Evolutionary conservation across 495 filamentous ascomycete genomes (phyloP), one percentile per base, ranked within the genome.

Genomic region (Entonaema liquescens): DNA sequence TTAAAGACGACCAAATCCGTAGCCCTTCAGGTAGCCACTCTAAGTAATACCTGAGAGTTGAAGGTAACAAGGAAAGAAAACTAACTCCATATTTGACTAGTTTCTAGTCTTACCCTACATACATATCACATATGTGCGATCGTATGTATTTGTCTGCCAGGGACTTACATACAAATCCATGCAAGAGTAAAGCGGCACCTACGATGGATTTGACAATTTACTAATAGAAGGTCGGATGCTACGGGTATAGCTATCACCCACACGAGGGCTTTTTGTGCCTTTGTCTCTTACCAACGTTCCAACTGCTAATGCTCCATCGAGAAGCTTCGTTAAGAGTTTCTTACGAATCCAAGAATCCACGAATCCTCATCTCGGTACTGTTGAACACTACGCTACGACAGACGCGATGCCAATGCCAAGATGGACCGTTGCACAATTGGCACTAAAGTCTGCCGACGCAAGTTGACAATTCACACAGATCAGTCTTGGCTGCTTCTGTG

Each of bases 401-500:
- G 61, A 62, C 44, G 65, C 61, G 58, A 66, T 40, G 62, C 57
- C 42, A 66, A 63, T 55, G 70, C 70, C 70, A 69, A 73, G 70
- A 61, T 23, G 54, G 57, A 66, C 56, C 50, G 70, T 63, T 66
- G 70, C 65, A 73, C 62, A 66, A 66, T 69, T 69, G 70, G 65
- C 70, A 73, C 65, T 65, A 69, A 69, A 23, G 66, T 62, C 61
- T 73, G 70, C 70, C 70, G 70, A 73, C 65, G 52, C 53, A 69
- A 7, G 70, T 69, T 62, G 70, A 73, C 65, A 73, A 73, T 73
- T 73, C 65, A 73, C 57, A 68, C 21, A 62, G 60, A 61, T 62
- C 49, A 59, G 56, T 68, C 65, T 69, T 69, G 65, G 65, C 70
- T 36, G 64, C 40, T 65, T 56, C 50, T 65, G 60, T 65, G 63